Evolutionary conservation across 2,329 filamentous ascomycete genomes (phyloP).

Genomic region (Coniochaeta sp.): DNA sequence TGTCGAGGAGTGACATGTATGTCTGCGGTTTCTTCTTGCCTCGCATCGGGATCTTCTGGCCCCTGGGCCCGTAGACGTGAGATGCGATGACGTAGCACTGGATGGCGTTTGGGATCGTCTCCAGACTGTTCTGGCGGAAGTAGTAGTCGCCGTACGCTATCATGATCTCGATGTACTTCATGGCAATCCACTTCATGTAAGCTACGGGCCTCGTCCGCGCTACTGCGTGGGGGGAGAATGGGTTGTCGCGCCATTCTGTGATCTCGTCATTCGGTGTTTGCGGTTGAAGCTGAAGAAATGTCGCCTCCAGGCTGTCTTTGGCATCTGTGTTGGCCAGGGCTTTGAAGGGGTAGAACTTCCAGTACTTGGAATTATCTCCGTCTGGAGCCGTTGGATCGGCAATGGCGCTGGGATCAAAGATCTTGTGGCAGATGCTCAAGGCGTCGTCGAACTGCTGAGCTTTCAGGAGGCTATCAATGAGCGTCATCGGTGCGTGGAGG

Average conservation of each 20-base stretch:
- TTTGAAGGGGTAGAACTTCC: no score
- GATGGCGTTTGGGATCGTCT: constrained; percentile 1
- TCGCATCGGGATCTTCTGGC: constrained; percentile 12
- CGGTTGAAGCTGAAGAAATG: no score
- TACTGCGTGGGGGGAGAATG: neutral
- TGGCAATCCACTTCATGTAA: neutral
- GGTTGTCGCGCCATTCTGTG: no score
- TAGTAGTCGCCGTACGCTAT: neutral
- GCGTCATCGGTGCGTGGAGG: constrained; percentile 12
- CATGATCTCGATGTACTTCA: constrained; percentile 2
- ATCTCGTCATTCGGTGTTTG: no score
- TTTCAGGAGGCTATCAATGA: constrained; percentile 9
- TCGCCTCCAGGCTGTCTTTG: no score
- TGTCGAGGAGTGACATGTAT: constrained; percentile 8
- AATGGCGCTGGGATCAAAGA: no score
- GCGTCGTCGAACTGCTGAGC: no score
- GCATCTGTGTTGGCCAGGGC: no score
- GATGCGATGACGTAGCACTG: constrained; percentile 2
- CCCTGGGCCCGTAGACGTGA: constrained; percentile 1
- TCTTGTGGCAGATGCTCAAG: no score
- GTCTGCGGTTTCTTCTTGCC: constrained; percentile 5
- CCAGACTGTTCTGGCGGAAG: constrained; percentile 2
- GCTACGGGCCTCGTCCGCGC: neutral
- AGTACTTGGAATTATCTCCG: no score
- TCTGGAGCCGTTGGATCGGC: no score